Evolutionary conservation across 306 rosid genomes (phyloP), one percentile per base, ranked within the genome.

Genomic region (Quercus robur): DNA sequence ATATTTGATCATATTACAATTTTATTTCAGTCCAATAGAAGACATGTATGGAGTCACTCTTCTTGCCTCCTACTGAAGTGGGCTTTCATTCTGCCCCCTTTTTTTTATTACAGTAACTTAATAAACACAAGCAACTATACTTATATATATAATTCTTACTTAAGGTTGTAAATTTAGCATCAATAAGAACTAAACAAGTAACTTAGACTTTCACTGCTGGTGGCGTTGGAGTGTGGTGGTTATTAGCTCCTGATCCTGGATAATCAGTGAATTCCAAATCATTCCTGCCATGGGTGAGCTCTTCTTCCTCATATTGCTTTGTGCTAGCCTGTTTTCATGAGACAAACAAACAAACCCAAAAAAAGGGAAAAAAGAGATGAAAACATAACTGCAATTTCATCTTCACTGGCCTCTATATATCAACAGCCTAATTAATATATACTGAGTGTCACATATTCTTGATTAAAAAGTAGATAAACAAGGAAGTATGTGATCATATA

Each of bases 191-290:
- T 5, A 67, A 67, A 35, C 51, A 35, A 67, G 17, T 6, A 10
- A 64, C 31, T 78, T 26, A 71, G 21, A 23, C 19, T 59, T 57
- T 57, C 71, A 76, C 52, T 18, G 72, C 71, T 3, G 54, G 23
- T 52, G 72, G 35, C 63, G 49, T 20, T 28, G 77, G 82, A 79
- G 77, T 79, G 23, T 79, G 82, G 18, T 28, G 38, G 74, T 26
- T 30, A 58, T 78, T 78, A n/a, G 82, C 38, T 17, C 35, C 82
- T 23, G 71, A 28, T 67, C 72, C 72, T 13, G 54, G 19, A 71
- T 71, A 59, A 46, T 79, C 82, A 71, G 17, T 7, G 52, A 19
- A 72, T 57, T 71, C 62, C 41, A 71, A 59, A 59, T 71, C 64
- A 44, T 26, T 79, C 44, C 77, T 71, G 35, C 38, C 77, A 28